Percentiles rank a stretch among this genome's conserved stretches.
phyloP scores from a whole-genome alignment of 768 basidiomycete species.

The Pleurotus eryngii region DNA sequence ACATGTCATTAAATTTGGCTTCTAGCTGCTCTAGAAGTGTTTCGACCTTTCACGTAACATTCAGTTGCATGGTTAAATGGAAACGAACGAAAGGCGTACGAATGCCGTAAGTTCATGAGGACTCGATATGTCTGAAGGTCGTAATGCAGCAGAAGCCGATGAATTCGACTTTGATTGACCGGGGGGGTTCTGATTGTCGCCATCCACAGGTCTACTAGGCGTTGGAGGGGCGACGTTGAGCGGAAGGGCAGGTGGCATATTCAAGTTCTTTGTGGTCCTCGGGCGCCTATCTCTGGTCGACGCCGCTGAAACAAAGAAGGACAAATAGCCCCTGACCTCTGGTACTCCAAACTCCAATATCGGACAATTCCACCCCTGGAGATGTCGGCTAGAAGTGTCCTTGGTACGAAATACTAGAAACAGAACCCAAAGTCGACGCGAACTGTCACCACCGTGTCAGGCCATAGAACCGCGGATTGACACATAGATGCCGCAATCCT shows the following conservation, averaged over 20 bases:
- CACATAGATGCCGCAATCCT: too few relatives aligned
- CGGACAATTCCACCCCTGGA: too few relatives aligned
- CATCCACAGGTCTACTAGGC: slow-evolving; percentile 42
- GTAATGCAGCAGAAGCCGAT: slow-evolving; percentile 34
- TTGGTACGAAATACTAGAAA: too few relatives aligned
- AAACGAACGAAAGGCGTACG: slow-evolving; percentile 46
- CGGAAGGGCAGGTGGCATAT: slow-evolving; percentile 54
- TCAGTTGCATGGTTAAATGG: slow-evolving; percentile 2
- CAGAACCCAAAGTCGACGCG: too few relatives aligned
- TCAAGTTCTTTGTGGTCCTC: too few relatives aligned
- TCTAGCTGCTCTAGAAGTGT: slow-evolving; percentile 87
- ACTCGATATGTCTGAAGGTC: slow-evolving; percentile 73
- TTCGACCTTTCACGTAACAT: slow-evolving; percentile 61
- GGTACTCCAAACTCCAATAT: too few relatives aligned
- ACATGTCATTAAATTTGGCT: slow-evolving; percentile 90
- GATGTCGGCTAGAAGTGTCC: too few relatives aligned
- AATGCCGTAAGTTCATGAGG: slow-evolving; percentile 94
- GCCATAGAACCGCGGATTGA: too few relatives aligned
- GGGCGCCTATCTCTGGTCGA: background rate
- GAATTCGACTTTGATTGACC: slow-evolving; percentile 40
- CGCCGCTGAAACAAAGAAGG: background rate
- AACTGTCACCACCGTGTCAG: too few relatives aligned
- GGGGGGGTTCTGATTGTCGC: slow-evolving; percentile 52
- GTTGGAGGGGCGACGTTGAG: slow-evolving; percentile 59
- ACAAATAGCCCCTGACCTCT: too few relatives aligned